phyloP scores from a whole-genome alignment of 345 rosid genomes.

The Salix arbutifolia region DNA sequence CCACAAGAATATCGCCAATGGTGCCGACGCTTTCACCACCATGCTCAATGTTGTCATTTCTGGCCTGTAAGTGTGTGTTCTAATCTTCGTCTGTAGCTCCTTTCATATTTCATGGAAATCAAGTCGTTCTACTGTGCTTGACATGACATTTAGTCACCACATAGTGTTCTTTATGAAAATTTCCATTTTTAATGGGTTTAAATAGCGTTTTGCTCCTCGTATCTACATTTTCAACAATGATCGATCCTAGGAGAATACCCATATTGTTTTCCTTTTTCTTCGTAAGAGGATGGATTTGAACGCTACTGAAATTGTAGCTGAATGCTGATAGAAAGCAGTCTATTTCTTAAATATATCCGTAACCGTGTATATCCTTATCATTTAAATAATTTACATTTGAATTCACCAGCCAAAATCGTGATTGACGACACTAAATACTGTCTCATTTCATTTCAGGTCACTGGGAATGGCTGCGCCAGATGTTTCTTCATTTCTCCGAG shows the following conservation, averaged over 20 bases:
- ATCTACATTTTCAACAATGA: background rate
- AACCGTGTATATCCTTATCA: background rate
- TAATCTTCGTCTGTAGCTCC: background rate
- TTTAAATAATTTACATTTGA: background rate
- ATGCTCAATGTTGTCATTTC: slow-evolving; percentile 96
- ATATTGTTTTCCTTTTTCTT: background rate
- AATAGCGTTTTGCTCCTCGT: background rate
- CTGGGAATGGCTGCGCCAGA: slow-evolving; percentile 93
- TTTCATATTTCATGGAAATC: background rate
- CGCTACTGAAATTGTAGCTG: background rate
- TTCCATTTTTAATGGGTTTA: background rate
- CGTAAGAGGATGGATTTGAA: background rate
- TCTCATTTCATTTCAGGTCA: slow-evolving; percentile 45
- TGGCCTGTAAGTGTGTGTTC: slow-evolving; percentile 65
- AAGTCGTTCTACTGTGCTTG: background rate
- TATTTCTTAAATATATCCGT: background rate
- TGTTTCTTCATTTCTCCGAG: slow-evolving; percentile 70
- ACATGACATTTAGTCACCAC: background rate
- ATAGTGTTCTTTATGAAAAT: background rate
- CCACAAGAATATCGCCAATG: slow-evolving; percentile 73
- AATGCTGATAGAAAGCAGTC: background rate
- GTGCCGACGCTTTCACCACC: slow-evolving; percentile 92
- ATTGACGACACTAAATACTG: background rate
- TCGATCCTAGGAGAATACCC: background rate
- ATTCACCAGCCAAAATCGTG: background rate